Evolutionary conservation across 352 stramenopile species (phyloP).

Genomic region (Globisporangium perplexum): DNA sequence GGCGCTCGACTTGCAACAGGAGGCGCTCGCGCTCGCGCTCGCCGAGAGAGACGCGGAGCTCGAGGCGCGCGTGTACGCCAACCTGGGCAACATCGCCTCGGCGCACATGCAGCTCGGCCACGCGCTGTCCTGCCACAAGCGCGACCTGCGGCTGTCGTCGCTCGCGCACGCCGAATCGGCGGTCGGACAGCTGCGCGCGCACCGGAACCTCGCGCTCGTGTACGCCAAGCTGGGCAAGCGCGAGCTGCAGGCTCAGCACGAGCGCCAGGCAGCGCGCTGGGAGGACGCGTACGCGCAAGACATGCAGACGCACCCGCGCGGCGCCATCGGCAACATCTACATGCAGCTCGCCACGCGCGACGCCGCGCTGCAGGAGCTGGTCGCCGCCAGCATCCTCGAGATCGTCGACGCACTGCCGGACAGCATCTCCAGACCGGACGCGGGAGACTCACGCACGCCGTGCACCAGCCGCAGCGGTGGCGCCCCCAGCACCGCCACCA

Average conservation of each 20-base stretch:
- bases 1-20: constrained; percentile 56
- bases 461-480: no score
- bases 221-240: constrained; percentile 47
- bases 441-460: no score
- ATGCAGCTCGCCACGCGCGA: constrained; percentile 41
- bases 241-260: constrained; percentile 32
- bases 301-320: constrained; percentile 30
- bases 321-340: constrained; percentile 63
- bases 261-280: constrained; percentile 22
- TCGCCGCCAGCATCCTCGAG: constrained; percentile 29
- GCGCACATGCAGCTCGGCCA: constrained; percentile 47
- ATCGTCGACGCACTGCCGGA: constrained; percentile 16
- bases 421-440: background rate
- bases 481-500: background rate
- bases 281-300: constrained; percentile 38
- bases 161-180: constrained; percentile 43
- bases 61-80: constrained; percentile 68
- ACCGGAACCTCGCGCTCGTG: constrained; percentile 65
- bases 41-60: constrained; percentile 50
- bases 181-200: constrained; percentile 45
- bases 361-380: constrained; percentile 25
- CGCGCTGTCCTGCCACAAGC: constrained; percentile 52
- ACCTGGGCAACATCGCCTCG: constrained; percentile 67
- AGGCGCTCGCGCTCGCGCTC: constrained; percentile 47
- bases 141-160: constrained; percentile 41